phyloP scores from a whole-genome alignment of 306 rosid species.

The Inga laurina region DNA sequence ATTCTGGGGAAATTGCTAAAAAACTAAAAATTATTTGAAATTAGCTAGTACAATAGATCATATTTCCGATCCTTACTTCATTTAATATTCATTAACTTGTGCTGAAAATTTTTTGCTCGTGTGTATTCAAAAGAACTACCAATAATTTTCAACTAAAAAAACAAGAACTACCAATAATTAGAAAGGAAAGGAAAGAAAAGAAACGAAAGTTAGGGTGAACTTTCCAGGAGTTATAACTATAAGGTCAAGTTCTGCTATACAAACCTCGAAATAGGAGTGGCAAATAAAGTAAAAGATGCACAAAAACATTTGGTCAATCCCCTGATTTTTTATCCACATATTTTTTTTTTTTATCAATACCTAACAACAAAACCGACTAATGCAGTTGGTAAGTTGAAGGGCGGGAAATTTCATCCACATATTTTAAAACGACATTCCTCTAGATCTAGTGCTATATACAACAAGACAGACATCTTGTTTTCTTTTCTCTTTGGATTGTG shows the following conservation, averaged over 20 bases:
- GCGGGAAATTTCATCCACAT: conserved; percentile 21
- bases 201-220: not conserved
- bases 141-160: no score
- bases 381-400: no score
- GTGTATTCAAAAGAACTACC: not conserved
- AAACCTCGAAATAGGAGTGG: not conserved
- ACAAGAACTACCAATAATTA: not conserved
- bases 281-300: not conserved
- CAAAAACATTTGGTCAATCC: not conserved
- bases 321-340: not conserved
- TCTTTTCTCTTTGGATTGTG: no score
- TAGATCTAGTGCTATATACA: no score
- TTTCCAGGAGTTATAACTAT: not conserved
- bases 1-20: not conserved
- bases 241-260: no score
- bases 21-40: not conserved
- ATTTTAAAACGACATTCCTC: not conserved
- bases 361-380: no score
- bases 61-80: not conserved
- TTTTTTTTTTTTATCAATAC: no score
- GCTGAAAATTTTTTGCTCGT: not conserved
- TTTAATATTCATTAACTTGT: not conserved
- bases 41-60: not conserved
- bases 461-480: no score
- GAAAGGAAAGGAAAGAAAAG: not conserved